Percentiles rank a stretch among this genome's conserved stretches.
Conservation (phyloP, 129 eudicot species). For the Arctium lappa region DNA sequence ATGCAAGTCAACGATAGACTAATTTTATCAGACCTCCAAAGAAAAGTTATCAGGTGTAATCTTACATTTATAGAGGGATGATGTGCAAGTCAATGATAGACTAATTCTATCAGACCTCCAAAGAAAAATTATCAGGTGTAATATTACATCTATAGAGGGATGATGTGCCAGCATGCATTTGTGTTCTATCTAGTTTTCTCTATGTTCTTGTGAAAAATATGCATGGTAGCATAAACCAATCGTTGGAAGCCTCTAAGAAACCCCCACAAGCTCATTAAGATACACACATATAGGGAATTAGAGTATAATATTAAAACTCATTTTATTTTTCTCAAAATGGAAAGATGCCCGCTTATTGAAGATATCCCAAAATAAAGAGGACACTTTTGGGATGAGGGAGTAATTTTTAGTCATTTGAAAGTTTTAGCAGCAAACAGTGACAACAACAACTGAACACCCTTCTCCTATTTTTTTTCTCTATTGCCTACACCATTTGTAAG, state of each 20-base stretch:
- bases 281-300: background rate
- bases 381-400: background rate
- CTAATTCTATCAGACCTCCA: background rate
- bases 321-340: background rate
- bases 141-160: background rate
- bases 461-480: background rate
- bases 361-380: background rate
- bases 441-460: background rate
- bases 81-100: background rate
- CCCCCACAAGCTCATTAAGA: background rate
- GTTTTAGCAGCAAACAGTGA: background rate
- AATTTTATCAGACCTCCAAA: background rate
- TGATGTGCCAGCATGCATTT: background rate
- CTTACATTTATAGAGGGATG: background rate
- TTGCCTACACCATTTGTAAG: background rate
- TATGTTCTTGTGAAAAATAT: background rate
- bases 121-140: background rate
- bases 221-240: background rate
- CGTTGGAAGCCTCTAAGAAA: background rate
- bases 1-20: background rate
- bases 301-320: background rate
- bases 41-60: background rate
- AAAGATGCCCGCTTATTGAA: background rate
- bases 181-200: background rate
- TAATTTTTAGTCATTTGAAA: background rate